phyloP scores from a whole-genome alignment of 2,329 filamentous ascomycete species.

The Hymenoscyphus fructigenus region DNA sequence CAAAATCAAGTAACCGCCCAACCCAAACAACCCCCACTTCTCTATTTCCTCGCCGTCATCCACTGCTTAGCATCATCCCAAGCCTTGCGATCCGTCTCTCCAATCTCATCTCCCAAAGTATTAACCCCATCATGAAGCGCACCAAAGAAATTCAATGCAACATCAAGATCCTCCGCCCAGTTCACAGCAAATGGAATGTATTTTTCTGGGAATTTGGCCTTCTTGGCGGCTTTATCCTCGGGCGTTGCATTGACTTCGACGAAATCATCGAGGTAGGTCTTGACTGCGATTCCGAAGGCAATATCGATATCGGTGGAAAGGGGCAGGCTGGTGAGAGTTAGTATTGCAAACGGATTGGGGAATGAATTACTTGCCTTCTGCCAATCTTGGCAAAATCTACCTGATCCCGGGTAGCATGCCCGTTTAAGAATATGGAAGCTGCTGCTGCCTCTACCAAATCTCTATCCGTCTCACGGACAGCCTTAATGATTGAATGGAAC shows the following conservation, averaged over 20 bases:
- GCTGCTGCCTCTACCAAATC: constrained; percentile 83
- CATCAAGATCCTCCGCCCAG: constrained; percentile 58
- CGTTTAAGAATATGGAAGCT: constrained; percentile 76
- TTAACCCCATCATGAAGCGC: constrained; percentile 58
- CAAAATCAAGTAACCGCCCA: constrained; percentile 26
- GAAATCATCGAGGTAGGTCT: constrained; percentile 75
- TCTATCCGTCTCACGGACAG: constrained; percentile 75
- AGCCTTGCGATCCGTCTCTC: constrained; percentile 46
- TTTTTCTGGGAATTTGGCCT: constrained; percentile 48
- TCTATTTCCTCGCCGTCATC: constrained; percentile 38
- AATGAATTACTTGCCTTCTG: constrained; percentile 57
- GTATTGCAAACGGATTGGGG: constrained; percentile 12
- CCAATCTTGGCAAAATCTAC: constrained; percentile 62
- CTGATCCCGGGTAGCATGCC: constrained; percentile 71
- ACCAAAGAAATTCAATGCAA: constrained; percentile 57
- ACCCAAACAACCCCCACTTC: constrained; percentile 18
- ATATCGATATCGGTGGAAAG: constrained; percentile 71
- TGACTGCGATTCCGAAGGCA: constrained; percentile 74
- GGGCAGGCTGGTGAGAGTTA: constrained; percentile 51
- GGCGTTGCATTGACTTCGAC: constrained; percentile 54
- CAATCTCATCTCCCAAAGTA: constrained; percentile 50
- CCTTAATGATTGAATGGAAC: constrained; percentile 79
- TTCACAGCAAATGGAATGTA: constrained; percentile 57
- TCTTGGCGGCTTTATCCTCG: constrained; percentile 46
- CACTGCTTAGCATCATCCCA: constrained; percentile 59